Base-by-base conservation (phyloP, 768 basidiomycete species). In the Lentinus brumalis region DNA sequence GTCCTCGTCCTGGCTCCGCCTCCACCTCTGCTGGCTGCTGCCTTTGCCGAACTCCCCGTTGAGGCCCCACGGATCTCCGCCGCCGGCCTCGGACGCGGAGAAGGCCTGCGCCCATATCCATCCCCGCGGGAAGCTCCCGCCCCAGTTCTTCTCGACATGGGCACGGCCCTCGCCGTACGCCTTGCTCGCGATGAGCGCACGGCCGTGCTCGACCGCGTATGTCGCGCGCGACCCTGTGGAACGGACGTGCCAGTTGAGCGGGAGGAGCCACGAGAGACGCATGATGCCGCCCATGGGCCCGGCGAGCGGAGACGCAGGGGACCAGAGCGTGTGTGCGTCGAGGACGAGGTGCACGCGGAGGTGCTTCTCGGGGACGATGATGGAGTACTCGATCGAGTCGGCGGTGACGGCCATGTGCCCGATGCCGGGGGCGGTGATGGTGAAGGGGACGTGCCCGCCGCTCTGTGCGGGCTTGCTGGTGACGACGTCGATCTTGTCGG, bases 131-230 rank as follows among this genome's bases (percentile, higher is more conserved):
- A 70, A 70, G 26, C 67, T 65, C 41, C 53, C 53, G 39, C 69
- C 69, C 69, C 67, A 70, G 67, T 70, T 70, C 67, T 70, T 70
- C 56, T 70, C 69, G 56, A 66, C 45, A 41, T 70, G 69, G 18
- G 69, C 56, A 31, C 53, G 53, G 30, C 66, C 66, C 4, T 46
- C 35, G 21, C 57, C 60, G 3, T 46, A 16, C 12, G 41, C 21
- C 44, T 21, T 49, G 29, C 64, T 62, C 4, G 57, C 51, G 42
- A 15, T 26, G 39, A n/a, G 42, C 39, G n/a, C 12, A 26, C 14
- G 21, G 32, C 49, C 57, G 44, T 61, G 63, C 12, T 61, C 42
- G 39, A 70, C 18, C 16, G 53, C n/a, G 51, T 44, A 63, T 1
- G 60, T 11, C 2, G 67, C 67, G 38, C 49, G 38, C 60, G 66